phyloP scores from a whole-genome alignment of 139 green algal species.

The Auxenochlorella protothecoides region DNA sequence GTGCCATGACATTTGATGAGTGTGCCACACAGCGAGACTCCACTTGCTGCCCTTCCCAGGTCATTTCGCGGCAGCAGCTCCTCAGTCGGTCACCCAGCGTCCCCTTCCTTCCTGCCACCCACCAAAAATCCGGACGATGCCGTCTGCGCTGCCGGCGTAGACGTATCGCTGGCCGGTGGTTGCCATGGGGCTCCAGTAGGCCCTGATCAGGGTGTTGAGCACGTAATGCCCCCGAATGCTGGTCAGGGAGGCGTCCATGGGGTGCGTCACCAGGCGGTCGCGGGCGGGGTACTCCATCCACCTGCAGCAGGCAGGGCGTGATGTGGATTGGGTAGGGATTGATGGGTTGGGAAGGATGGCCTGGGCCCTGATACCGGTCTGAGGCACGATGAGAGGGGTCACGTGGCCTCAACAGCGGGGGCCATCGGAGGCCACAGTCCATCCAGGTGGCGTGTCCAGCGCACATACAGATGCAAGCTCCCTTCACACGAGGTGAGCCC shows the following conservation, averaged over 20 bases:
- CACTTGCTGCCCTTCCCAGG: background rate
- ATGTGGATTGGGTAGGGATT: background rate
- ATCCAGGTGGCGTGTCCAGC: no score
- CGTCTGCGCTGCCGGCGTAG: conserved; percentile 69
- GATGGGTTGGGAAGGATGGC: background rate
- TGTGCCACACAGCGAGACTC: background rate
- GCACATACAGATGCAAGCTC: background rate
- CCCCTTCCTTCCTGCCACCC: background rate
- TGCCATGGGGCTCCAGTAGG: conserved; percentile 68
- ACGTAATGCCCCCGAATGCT: conserved; percentile 82
- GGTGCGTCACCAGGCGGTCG: conserved; percentile 59
- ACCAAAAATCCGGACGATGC: conserved; percentile 57
- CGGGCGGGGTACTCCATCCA: conserved; percentile 76
- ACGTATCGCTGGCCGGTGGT: conserved; percentile 85
- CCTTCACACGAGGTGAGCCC: background rate
- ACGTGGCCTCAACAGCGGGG: no score
- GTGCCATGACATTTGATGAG: no score
- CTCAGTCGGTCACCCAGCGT: background rate
- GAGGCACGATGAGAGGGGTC: no score
- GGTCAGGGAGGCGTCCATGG: conserved; percentile 67
- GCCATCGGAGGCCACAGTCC: no score
- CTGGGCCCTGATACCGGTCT: no score
- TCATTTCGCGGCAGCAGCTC: background rate
- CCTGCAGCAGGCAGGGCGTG: conserved; percentile 14
- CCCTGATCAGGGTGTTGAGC: conserved; percentile 82